Base-by-base conservation (phyloP, 192 early-diverging fungal genomes). In the Gryganskiella cystojenkinii region DNA sequence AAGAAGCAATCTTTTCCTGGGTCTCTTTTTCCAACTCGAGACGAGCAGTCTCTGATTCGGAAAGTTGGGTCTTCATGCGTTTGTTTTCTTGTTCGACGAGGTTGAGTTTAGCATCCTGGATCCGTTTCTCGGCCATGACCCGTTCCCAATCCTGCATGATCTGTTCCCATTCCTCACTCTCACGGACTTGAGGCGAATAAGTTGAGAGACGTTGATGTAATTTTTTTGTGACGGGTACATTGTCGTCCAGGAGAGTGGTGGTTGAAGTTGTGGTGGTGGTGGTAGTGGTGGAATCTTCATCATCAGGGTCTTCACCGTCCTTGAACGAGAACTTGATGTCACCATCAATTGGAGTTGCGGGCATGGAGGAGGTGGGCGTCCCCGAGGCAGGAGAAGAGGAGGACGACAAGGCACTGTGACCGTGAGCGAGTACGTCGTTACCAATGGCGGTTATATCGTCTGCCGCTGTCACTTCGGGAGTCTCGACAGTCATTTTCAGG, bases 121-220 rank as follows among this genome's bases (percentile, higher is more conserved):
- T 78, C 4, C 74, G 74, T 30, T 78, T 78, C 67, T 78, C 74
- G 22, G 74, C 66, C 74, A 78, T 78, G 61, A 78, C 74, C 9
- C 74, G 74, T 28, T 78, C 74, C 74, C 74, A 78, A 22, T 78
- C 74, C 56, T 78, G 74, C 74, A 78, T 78, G 56, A 78, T 78
- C 56, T 78, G 74, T 25, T 69, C 66, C 74, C 74, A 78, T 43
- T 78, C 74, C 9, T 68, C 66, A 6, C 65, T 59, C 30, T 78
- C 74, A 8, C 74, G 67, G 24, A 78, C 61, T 10, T 78, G 67
- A 8, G 74, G 74, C 0, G 74, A 78, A 47, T 78, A 78, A 15
- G 66, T 52, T 0, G 74, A 78, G 28, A 78, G 61, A 0, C 74
- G 74, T 33, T 78, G 74, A 34, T 78, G 74, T 19, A 78, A 65